A percentile compares a stretch with the other conserved stretches of the same genome.
phyloP scores from a whole-genome alignment of 1,284 basidiomycete genomes.

The Neonothopanus nambi region DNA sequence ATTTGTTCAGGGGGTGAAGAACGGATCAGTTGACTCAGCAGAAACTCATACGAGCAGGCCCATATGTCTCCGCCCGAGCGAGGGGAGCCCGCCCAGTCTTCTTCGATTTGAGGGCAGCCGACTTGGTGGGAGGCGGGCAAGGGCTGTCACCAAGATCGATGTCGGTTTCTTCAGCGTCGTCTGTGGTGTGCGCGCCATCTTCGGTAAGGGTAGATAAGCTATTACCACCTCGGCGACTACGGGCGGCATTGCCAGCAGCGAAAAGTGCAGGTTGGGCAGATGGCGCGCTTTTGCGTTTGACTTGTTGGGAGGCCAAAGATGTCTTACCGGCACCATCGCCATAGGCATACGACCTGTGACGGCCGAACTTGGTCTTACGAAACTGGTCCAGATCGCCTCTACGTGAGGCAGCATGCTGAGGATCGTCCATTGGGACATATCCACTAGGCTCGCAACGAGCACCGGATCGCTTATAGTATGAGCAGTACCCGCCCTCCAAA shows the following conservation, averaged over 20 bases:
- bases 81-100: slow-evolving; percentile 48
- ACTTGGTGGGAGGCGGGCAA: slow-evolving; percentile 72
- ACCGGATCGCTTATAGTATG: slow-evolving; percentile 75
- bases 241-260: slow-evolving; percentile 65
- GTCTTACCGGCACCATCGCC: slow-evolving; percentile 56
- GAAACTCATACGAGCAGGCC: slow-evolving; percentile 50
- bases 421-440: slow-evolving; percentile 96
- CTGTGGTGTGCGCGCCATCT: slow-evolving; percentile 51
- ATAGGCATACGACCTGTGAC: slow-evolving; percentile 88
- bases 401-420: slow-evolving; percentile 75
- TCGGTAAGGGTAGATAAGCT: slow-evolving; percentile 63
- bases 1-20: not conserved
- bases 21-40: slow-evolving; percentile 23
- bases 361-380: slow-evolving; percentile 82
- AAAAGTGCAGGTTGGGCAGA: slow-evolving; percentile 54
- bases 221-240: slow-evolving; percentile 50
- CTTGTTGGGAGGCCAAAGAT: slow-evolving; percentile 37
- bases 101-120: slow-evolving; percentile 51
- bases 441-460: slow-evolving; percentile 76
- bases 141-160: slow-evolving; percentile 78
- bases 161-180: slow-evolving; percentile 72
- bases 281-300: slow-evolving; percentile 65
- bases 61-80: slow-evolving; percentile 64
- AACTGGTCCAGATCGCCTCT: slow-evolving; percentile 89
- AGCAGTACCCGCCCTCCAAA: slow-evolving; percentile 92